Percentiles rank a stretch among this genome's conserved stretches.
phyloP scores from a whole-genome alignment of 495 filamentous ascomycete species.

The Aspergillus bridgeri region DNA sequence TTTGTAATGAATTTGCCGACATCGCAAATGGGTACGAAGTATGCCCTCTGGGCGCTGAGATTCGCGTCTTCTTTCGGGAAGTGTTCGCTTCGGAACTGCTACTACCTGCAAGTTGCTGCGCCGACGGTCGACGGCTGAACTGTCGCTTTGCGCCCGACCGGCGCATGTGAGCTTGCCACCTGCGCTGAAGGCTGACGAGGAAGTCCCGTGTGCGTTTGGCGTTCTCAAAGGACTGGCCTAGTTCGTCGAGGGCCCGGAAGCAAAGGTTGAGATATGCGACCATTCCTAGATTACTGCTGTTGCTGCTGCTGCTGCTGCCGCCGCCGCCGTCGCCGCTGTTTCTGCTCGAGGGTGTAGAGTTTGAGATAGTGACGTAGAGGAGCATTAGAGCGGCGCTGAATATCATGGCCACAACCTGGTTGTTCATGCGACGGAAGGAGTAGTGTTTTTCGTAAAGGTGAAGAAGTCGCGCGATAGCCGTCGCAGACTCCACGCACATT shows the following conservation, averaged over 20 bases:
- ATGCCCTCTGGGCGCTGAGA: constrained; percentile 10
- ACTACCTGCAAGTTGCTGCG: constrained; percentile 8
- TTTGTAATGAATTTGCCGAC: constrained; percentile 1
- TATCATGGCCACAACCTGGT: constrained; percentile 48
- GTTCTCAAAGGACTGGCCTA: constrained; percentile 47
- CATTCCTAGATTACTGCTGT: constrained; percentile 35
- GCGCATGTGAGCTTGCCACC: constrained; percentile 47
- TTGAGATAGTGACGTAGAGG: constrained; percentile 44
- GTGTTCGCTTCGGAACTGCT: constrained; percentile 9
- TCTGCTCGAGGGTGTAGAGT: constrained; percentile 24
- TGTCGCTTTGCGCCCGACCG: constrained; percentile 37
- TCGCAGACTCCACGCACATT: constrained; percentile 49
- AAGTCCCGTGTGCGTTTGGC: constrained; percentile 45
- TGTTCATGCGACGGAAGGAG: constrained; percentile 49
- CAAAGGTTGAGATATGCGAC: constrained; percentile 46
- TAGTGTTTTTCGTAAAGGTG: constrained; percentile 49
- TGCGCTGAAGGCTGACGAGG: constrained; percentile 42
- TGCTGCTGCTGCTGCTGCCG: constrained; percentile 20
- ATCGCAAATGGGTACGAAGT: constrained; percentile 5
- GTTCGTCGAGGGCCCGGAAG: constrained; percentile 45
- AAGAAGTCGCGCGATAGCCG: constrained; percentile 42
- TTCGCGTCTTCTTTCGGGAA: constrained; percentile 32
- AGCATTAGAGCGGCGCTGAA: constrained; percentile 50
- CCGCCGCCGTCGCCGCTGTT: constrained; percentile 26
- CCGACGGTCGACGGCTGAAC: constrained; percentile 20